Evolutionary conservation across 169 alveolate genomes (phyloP), one percentile per base, ranked within the genome.

Genomic region (Plasmodium sp.): DNA sequence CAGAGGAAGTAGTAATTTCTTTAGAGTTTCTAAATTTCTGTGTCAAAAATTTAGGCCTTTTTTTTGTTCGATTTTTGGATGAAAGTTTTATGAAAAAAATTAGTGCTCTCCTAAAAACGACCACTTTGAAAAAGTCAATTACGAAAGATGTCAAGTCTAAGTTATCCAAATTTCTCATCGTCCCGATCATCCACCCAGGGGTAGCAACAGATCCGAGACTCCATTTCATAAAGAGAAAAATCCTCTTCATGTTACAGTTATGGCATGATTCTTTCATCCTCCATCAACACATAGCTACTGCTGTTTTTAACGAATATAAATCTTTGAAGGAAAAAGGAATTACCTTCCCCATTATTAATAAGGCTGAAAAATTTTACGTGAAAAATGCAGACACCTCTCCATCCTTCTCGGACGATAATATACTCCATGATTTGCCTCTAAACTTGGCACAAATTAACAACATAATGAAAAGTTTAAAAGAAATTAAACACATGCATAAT

Each of bases 201-300:
- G 97, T 96, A 27, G 96, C 98, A 34, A 96, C 97, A 16, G 98
- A 96, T 83, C 95, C 96, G 5, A 90, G 98, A 72, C 95, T 96
- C 6, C 98, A 96, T 77, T 95, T 96, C 48, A 95, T 96, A 73
- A 96, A 96, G 83, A 94, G 97, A 48, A 96, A 95, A 92, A 92
- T 94, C 14, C 45, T 95, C 18, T 95, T 95, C 84, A 93, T 95
- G 96, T 31, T 96, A 36, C 97, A 96, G 39, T 94, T 96, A 51
- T 95, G 97, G 96, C 96, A 95, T 86, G 98, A 96, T 82, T 91
- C 95, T 4, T 95, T 95, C 84, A 80, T 96, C 56, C 90, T 95
- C 51, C 96, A 96, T 45, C 97, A 95, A 79, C 96, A 94, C 6
- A 22, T 92, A 56, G 95, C 84, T 36, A 92, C 95, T 39, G 96